Evolutionary conservation across 1,284 basidiomycete species (phyloP).

Genomic region (Pyrrhoderma noxium): DNA sequence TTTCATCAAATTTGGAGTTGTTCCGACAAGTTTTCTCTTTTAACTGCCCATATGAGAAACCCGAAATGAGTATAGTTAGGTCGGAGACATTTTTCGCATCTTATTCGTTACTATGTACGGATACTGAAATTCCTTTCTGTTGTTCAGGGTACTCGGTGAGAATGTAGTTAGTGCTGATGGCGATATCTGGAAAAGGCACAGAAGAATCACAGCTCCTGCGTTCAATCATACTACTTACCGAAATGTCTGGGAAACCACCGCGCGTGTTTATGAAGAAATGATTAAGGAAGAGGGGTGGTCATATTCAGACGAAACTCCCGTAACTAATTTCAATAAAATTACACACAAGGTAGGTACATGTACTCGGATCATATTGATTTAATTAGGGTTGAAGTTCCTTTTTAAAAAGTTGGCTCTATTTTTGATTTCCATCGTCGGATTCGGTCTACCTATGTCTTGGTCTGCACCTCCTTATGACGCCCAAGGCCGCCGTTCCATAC

Average conservation of each 20-base stretch:
- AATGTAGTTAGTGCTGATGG: slow-evolving; percentile 27
- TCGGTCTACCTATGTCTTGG: slow-evolving; percentile 16
- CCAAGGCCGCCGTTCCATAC: slow-evolving; percentile 8
- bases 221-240: slow-evolving; percentile 27
- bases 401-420: slow-evolving; percentile 17
- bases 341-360: slow-evolving; percentile 18
- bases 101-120: neutral
- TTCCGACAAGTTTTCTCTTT: slow-evolving; percentile 2
- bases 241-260: slow-evolving; percentile 22
- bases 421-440: slow-evolving; percentile 16
- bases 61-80: neutral
- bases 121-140: neutral
- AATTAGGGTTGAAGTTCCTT: no score
- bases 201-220: slow-evolving; percentile 27
- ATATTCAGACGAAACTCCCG: slow-evolving; percentile 12
- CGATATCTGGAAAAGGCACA: slow-evolving; percentile 28
- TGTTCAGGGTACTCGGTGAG: slow-evolving; percentile 25
- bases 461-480: slow-evolving; percentile 5
- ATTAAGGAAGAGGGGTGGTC: slow-evolving; percentile 26
- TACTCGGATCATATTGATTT: no score
- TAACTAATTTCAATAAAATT: slow-evolving; percentile 21
- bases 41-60: neutral
- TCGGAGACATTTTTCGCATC: neutral
- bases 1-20: neutral
- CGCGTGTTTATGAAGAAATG: slow-evolving; percentile 25